Evolutionary conservation across 345 rosid genomes (phyloP), one percentile per base, ranked within the genome.

Genomic region (Sonneratia alba): DNA sequence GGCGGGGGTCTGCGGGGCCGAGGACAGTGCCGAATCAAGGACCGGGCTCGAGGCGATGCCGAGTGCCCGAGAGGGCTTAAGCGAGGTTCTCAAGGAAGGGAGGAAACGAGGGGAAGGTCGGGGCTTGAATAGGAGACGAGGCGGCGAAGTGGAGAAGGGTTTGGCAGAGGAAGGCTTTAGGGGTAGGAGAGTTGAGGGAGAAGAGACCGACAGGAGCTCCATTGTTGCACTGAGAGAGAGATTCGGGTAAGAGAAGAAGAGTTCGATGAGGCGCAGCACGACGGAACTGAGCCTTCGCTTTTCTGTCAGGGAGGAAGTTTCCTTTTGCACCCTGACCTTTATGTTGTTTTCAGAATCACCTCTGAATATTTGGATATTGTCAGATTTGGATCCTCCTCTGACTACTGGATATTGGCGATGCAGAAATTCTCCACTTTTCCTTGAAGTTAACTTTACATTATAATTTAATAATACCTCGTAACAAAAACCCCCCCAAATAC

Each of bases 1-100:
- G 24, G 81, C 81, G 24, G 90, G 95, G 3, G 80, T 81, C 88
- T 91, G 96, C 3, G 88, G 77, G 4, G 79, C 51, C 7, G 87
- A 69, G 57, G 66, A 47, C 11, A 69, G 69, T 49, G 74, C 70
- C 16, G 75, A 53, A 38, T 36, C 57, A 27, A 27, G 12, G 38
- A 36, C 70, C 59, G 72, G 51, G 67, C 27, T 32, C 53, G 55
- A 45, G 12, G 70, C 76, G 45, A 65, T 42, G 34, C 43, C 32
- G 15, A 67, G 57, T 79, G 86, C 77, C 16, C 40, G 67, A 62
- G 71, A 70, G 65, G 77, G 72, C 32, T 4, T 70, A 21, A 51
- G 72, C 10, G 74, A 24, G 64, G 85, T 63, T 55, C 80, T 85
- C 56, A 81, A 76, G 55, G 73, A 75, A 57, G 45, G 24, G 15